Base-by-base conservation (phyloP, 176 grass and related monocot species). In the Aegilops speltoides region DNA sequence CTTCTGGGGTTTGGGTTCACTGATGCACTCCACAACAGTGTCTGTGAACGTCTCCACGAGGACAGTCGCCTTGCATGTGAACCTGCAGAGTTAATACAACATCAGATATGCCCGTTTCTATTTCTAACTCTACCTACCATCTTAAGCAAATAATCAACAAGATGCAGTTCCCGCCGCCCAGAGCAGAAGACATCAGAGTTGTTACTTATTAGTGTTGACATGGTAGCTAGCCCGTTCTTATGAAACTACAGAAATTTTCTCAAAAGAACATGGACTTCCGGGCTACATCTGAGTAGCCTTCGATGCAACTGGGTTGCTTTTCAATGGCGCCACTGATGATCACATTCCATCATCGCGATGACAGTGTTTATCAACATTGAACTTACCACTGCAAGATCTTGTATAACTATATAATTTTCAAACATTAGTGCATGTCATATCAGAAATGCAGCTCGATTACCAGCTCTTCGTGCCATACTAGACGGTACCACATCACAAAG, bases 11-110 rank as follows among this genome's bases (percentile, higher is more conserved):
- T 94, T 90, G 12, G 90, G 86, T n/a, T 83, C 90, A 80, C 95
- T 50, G 79, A 83, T 73, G 79, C 89, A 87, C 75, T 94, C 88
- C 25, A 97, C 11, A 36, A 89, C 5, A 33, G 89, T 88, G 25
- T 61, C 52, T 8, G 81, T 41, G 76, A 88, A 33, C 71, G 64
- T 79, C 14, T 89, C 83, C 63, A 97, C 61, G 31, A 36, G 63
- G 34, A 98, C n/a, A 40, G 64, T 91, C 73, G 81, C 89, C 87
- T 88, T 97, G 87, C 76, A 97, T 12, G 5, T 83, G 89, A 93
- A 97, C 68, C 91, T 97, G 87, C 73, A 81, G 25, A 84, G 34
- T 73, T 81, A 14, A 46, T 2, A 57, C 11, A 52, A 37, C 23
- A 68, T 33, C 19, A 84, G 23, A 37, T 20, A 81, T 70, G 64